These are phyloP conservation scores for Rhodosporidiobolus sp. DNA, from an alignment of 768 basidiomycete species.

Conservation along the genomic window DNA sequence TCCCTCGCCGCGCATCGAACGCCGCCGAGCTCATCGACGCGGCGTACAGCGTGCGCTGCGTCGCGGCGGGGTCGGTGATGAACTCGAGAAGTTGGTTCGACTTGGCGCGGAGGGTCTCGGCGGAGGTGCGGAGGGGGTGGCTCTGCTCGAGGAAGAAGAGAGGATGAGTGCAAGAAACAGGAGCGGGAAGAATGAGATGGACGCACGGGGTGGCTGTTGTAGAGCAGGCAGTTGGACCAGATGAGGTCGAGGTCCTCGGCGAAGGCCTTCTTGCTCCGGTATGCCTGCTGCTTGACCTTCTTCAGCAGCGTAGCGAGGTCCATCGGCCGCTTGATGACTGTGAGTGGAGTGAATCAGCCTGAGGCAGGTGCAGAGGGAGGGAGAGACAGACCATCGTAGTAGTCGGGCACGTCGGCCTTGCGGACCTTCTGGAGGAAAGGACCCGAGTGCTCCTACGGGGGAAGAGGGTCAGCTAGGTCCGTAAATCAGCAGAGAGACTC, in stretches of 20 bases:
- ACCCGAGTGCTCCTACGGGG: constrained; percentile 76
- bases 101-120: constrained; percentile 73
- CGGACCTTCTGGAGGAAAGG: constrained; percentile 92
- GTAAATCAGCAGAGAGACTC: constrained; percentile 52
- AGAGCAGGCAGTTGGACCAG: constrained; percentile 90
- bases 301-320: constrained; percentile 87
- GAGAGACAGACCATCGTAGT: constrained; percentile 67
- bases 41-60: constrained; percentile 18
- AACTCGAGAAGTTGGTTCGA: constrained; percentile 81
- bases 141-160: constrained; percentile 57
- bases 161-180: not conserved
- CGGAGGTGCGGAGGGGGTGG: constrained; percentile 81
- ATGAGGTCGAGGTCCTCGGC: constrained; percentile 91
- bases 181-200: not conserved
- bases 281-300: constrained; percentile 81
- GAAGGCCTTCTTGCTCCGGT: constrained; percentile 86
- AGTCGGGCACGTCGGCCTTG: constrained; percentile 85
- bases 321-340: constrained; percentile 94
- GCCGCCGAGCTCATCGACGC: constrained; percentile 9
- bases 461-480: constrained; percentile 44
- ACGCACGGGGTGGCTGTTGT: constrained; percentile 85
- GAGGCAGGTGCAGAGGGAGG: not conserved
- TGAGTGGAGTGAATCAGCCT: not conserved
- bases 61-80: constrained; percentile 66
- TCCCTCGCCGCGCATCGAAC: not conserved